phyloP scores from a whole-genome alignment of 345 rosid species.

The Eucalyptus guilfoylei region DNA sequence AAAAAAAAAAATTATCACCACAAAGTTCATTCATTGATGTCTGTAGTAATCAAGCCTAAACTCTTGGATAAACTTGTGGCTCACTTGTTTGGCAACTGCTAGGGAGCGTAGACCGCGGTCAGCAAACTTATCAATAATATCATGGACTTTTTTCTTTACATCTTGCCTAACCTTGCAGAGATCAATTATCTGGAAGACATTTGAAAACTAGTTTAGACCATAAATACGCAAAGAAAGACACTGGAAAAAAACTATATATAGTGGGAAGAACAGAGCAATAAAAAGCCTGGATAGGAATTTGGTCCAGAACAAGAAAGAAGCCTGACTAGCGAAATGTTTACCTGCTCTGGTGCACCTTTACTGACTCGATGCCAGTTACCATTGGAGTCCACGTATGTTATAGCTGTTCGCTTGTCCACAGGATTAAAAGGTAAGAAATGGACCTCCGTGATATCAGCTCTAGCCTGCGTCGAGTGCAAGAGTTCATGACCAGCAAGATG shows the following conservation, averaged over 20 bases:
- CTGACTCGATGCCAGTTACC: constrained; percentile 75
- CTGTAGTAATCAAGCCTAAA: background rate
- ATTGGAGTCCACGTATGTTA: constrained; percentile 51
- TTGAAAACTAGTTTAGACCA: background rate
- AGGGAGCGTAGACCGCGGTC: constrained; percentile 80
- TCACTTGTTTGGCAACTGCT: constrained; percentile 64
- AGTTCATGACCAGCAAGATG: background rate
- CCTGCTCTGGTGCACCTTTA: constrained; percentile 91
- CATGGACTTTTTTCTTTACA: constrained; percentile 51
- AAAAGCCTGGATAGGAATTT: background rate
- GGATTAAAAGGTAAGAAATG: constrained; percentile 89
- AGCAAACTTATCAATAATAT: constrained; percentile 77
- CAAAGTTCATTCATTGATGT: background rate
- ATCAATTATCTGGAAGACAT: constrained; percentile 39
- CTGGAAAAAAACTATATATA: background rate
- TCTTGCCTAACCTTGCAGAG: constrained; percentile 62
- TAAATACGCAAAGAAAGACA: background rate
- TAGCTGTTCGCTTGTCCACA: constrained; percentile 83
- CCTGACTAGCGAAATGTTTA: background rate
- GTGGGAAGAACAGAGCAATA: background rate
- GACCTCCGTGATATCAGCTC: constrained; percentile 62
- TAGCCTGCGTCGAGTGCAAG: constrained; percentile 17
- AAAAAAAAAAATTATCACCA: background rate
- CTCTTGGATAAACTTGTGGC: background rate
- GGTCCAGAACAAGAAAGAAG: background rate